Percentiles rank a stretch among this genome's conserved stretches.
phyloP scores from a whole-genome alignment of 768 basidiomycete genomes.

The Mycena indigotica region DNA sequence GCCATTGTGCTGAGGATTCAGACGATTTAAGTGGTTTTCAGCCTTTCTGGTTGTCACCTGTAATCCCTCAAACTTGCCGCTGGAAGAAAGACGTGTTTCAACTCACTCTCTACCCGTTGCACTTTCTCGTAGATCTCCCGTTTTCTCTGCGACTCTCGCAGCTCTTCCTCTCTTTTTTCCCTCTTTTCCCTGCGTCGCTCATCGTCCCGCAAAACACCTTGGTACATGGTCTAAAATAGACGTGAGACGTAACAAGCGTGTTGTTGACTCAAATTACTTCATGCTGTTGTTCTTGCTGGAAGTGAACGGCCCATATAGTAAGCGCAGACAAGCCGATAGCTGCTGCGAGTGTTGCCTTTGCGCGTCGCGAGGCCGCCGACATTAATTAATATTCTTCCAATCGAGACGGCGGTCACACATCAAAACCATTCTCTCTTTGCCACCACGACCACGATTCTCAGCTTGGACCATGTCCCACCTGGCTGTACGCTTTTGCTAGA shows the following conservation, averaged over 20 bases:
- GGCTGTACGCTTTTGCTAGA: constrained; percentile 1
- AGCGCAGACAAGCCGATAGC: constrained; percentile 64
- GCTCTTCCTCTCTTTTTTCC: constrained; percentile 62
- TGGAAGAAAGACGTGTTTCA: too few relatives aligned
- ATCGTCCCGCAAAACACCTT: constrained; percentile 88
- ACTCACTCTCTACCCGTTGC: too few relatives aligned
- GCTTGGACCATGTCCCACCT: constrained; percentile 7
- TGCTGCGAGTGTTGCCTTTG: constrained; percentile 71
- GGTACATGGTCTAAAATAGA: constrained; percentile 78
- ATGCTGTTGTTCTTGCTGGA: constrained; percentile 79
- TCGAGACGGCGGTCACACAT: background rate
- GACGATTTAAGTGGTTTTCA: too few relatives aligned
- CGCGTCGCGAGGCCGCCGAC: constrained; percentile 60
- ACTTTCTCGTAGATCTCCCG: too few relatives aligned
- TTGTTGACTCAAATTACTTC: constrained; percentile 54
- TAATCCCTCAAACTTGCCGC: too few relatives aligned
- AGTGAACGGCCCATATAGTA: constrained; percentile 92
- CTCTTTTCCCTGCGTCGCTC: constrained; percentile 75
- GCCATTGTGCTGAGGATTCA: too few relatives aligned
- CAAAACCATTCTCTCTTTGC: constrained; percentile 24
- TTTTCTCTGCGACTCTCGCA: constrained; percentile 62
- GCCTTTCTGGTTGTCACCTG: too few relatives aligned
- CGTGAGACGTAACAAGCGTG: constrained; percentile 1
- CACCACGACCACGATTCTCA: constrained; percentile 1
- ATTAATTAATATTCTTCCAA: too few relatives aligned